Conservation (phyloP, 305 asterid species). For the Stenogyne calaminthoides region DNA sequence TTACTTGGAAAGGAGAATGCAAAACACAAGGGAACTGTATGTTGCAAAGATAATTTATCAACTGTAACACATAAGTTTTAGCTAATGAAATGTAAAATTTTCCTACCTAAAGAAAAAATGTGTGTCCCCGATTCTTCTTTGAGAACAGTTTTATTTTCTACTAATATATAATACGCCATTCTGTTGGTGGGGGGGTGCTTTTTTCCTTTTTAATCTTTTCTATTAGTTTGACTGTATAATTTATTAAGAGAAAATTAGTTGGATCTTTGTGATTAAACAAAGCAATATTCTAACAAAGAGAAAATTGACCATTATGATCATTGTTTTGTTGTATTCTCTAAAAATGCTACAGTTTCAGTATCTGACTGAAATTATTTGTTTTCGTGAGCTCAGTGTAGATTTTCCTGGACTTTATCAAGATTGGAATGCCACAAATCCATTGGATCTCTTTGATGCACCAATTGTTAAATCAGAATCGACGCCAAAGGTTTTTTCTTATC, state of each 20-base stretch:
- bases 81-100: neutral
- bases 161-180: neutral
- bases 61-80: neutral
- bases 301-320: neutral
- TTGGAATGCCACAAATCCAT: constrained; percentile 82
- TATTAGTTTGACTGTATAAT: constrained; percentile 15
- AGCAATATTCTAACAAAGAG: neutral
- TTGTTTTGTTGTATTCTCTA: constrained; percentile 20
- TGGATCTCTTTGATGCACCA: constrained; percentile 84
- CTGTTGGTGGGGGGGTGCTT: neutral
- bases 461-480: constrained; percentile 67
- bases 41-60: constrained; percentile 5
- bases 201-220: neutral
- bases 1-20: neutral
- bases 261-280: constrained; percentile 16
- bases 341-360: constrained; percentile 15
- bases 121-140: neutral
- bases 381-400: constrained; percentile 67
- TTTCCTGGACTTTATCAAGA: constrained; percentile 82
- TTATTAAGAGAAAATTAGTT: constrained; percentile 14
- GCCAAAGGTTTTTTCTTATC: constrained; percentile 55
- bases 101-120: neutral
- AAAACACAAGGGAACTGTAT: constrained; percentile 2
- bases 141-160: neutral
- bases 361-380: constrained; percentile 29